Base-by-base conservation (phyloP, 257 asterid genomes). In the Penstemon barbatus region DNA sequence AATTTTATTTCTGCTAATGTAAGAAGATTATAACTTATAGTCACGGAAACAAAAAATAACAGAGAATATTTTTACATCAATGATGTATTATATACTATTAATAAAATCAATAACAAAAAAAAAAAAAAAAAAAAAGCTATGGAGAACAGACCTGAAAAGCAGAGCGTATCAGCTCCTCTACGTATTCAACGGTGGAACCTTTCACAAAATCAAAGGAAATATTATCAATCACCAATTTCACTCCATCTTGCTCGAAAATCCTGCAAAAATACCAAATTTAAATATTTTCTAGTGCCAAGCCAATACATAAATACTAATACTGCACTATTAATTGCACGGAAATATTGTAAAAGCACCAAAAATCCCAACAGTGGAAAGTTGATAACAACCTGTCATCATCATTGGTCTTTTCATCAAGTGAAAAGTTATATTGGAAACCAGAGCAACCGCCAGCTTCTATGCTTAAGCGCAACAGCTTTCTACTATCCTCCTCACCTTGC, bases 371-470 rank as follows among this genome's bases (percentile, higher is more conserved):
- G 54, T 44, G 46, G 68, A 68, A 75, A 76, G 5, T 33, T 40
- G 25, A 49, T 25, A 25, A 25, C 45, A 58, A 90, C 96, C 96
- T 94, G 87, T 94, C 99, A 76, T 94, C 96, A 38, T 73, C 61
- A 61, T 82, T 82, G 80, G 81, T 75, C 75, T 84, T 87, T 67
- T 87, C 89, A 41, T 88, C 99, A 25, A 93, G 89, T 42, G 88
- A 78, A 78, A 93, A 93, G 51, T 85, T 91, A 74, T 93, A 93
- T 43, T 93, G 97, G 84, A 90, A 93, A 18, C 99, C 97, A 4
- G 97, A 93, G 85, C 99, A 94, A 12, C 99, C 97, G 1, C 97
- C 99, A 18, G 99, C 91, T 80, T 89, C 97, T 63, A 94, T 85
- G 79, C 97, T 84, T 87, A 91, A 81, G 12, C 99, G 94, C 52